Percentiles rank a stretch among this genome's conserved stretches.
Evolutionary conservation across 2,329 filamentous ascomycete genomes (phyloP).

Genomic region (Paraconiothyrium brasiliense): DNA sequence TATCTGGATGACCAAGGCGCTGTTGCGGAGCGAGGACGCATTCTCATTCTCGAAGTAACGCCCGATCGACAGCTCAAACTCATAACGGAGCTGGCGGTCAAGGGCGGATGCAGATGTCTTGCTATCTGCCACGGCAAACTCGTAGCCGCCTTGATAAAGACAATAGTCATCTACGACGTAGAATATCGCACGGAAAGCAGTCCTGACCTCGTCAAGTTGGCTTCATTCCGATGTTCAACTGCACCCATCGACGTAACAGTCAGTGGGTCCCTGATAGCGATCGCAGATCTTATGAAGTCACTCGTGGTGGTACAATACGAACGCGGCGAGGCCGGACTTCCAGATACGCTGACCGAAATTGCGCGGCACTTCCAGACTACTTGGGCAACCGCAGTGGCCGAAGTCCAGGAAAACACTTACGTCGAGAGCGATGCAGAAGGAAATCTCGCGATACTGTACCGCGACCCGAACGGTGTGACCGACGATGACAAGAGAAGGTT

Average conservation of each 20-base stretch:
- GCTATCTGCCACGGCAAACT: constrained; percentile 77
- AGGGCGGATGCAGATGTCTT: constrained; percentile 82
- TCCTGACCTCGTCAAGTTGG: constrained; percentile 71
- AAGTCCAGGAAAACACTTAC: constrained; percentile 77
- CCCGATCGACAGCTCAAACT: constrained; percentile 76
- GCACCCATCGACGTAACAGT: constrained; percentile 84
- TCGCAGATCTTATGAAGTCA: constrained; percentile 95
- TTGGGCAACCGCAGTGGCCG: constrained; percentile 82
- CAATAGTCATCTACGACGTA: constrained; percentile 69
- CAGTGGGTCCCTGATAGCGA: constrained; percentile 77
- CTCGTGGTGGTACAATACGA: constrained; percentile 79
- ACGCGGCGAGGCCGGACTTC: constrained; percentile 64
- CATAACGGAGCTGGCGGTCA: constrained; percentile 74
- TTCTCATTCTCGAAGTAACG: constrained; percentile 85
- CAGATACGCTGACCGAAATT: constrained; percentile 74
- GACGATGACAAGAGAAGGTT: constrained; percentile 76
- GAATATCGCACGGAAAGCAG: constrained; percentile 64
- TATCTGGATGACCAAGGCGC: constrained; percentile 71
- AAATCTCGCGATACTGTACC: constrained; percentile 82
- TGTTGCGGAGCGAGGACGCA: constrained; percentile 71
- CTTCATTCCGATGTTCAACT: constrained; percentile 82
- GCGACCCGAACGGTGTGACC: constrained; percentile 76
- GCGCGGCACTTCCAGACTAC: constrained; percentile 82
- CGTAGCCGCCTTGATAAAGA: constrained; percentile 89
- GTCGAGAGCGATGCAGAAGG: constrained; percentile 87